Evolutionary conservation across 768 basidiomycete species (phyloP).

Genomic region (Collybiopsis confluens): DNA sequence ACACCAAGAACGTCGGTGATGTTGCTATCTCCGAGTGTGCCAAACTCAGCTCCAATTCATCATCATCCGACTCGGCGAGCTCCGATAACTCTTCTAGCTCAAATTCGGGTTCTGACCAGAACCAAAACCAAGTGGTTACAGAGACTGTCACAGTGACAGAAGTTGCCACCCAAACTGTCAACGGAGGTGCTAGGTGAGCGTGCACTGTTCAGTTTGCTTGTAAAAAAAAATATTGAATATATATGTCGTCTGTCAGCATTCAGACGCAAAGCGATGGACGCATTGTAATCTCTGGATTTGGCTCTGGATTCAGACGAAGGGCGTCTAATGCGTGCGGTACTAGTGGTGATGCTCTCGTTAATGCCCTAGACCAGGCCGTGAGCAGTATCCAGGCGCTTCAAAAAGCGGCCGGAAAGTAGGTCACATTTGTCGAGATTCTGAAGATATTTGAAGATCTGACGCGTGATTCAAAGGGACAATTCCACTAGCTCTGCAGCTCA

Average conservation of each 20-base stretch:
- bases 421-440: not conserved
- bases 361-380: not conserved
- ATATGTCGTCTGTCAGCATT: not conserved
- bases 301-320: not conserved
- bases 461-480: not conserved
- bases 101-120: not conserved
- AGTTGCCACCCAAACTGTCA: not conserved
- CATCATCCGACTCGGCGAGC: not conserved
- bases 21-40: constrained; percentile 1
- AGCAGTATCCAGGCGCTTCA: not conserved
- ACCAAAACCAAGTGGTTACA: not conserved
- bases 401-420: not conserved
- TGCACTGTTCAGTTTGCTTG: not conserved
- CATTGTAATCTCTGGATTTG: not conserved
- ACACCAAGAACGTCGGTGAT: not conserved
- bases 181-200: not conserved
- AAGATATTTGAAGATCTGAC: no score
- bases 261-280: not conserved
- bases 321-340: not conserved
- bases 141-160: not conserved
- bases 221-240: not conserved
- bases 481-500: not conserved
- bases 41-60: not conserved
- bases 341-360: no score
- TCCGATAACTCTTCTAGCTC: not conserved